Percentiles rank a stretch among this genome's conserved stretches.
These are phyloP conservation scores for Saccharomyces hybrid DNA, from an alignment of 1,139 yeast genomes.

Conservation along the genomic window DNA sequence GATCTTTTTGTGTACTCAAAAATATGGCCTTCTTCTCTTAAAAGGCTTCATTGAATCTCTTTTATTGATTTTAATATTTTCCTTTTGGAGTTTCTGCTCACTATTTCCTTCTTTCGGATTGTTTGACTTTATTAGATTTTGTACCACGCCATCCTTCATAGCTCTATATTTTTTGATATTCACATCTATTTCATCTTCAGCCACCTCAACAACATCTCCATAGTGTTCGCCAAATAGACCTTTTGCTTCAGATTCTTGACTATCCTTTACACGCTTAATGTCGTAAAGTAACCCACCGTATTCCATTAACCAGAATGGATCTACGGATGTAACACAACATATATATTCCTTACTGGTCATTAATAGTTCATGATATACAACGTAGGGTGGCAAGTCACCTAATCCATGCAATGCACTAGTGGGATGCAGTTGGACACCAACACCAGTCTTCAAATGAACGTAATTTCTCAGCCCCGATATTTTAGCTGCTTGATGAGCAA, in stretches of 20 bases:
- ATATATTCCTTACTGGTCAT: conserved; percentile 62
- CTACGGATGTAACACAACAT: conserved; percentile 61
- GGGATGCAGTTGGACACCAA: conserved; percentile 75
- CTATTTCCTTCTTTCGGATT: neutral
- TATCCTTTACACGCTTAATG: conserved; percentile 25
- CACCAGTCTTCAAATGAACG: conserved; percentile 62
- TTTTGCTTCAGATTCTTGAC: neutral
- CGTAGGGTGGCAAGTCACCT: conserved; percentile 67
- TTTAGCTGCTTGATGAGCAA: conserved; percentile 77
- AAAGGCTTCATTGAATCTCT: conserved; percentile 18
- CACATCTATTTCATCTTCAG: conserved; percentile 2
- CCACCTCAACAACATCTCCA: neutral
- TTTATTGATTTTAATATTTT: neutral
- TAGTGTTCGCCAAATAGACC: conserved; percentile 1
- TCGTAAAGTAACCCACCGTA: conserved; percentile 66
- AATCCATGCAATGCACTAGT: conserved; percentile 75
- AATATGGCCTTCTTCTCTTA: conserved; percentile 22
- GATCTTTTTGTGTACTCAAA: neutral
- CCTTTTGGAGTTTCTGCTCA: neutral
- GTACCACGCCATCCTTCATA: neutral
- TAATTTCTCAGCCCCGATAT: conserved; percentile 64
- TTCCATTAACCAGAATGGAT: conserved; percentile 63
- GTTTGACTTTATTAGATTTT: neutral
- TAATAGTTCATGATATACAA: conserved; percentile 61
- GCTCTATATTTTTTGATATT: conserved; percentile 3